Evolutionary conservation across 2,329 filamentous ascomycete genomes (phyloP).

Genomic region (Fusarium ramigenum): DNA sequence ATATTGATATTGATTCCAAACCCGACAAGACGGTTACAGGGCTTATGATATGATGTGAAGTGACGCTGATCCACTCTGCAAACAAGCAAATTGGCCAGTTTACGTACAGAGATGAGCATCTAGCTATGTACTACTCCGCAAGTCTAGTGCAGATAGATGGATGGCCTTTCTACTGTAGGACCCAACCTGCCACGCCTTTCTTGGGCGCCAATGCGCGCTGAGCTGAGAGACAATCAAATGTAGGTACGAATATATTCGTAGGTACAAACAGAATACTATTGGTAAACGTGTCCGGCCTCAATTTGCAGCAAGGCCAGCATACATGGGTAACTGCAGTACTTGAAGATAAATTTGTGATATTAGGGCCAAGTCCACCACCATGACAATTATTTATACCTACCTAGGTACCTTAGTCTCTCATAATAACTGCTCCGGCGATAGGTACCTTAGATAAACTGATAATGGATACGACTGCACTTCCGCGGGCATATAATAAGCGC

Average conservation of each 20-base stretch:
- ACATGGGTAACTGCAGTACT: not conserved
- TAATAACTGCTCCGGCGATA: not conserved
- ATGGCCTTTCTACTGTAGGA: not conserved
- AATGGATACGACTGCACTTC: slow-evolving; percentile 4
- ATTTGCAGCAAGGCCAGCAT: not conserved
- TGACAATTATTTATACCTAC: not conserved
- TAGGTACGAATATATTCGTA: not conserved
- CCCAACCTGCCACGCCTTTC: not conserved
- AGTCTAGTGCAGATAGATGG: slow-evolving; percentile 3
- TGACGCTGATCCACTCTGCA: not conserved
- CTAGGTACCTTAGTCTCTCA: not conserved
- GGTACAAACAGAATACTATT: not conserved
- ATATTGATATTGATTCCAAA: not conserved
- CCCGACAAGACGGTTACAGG: not conserved
- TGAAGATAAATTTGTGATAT: not conserved
- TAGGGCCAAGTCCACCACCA: not conserved
- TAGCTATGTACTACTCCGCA: not conserved
- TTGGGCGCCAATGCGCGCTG: slow-evolving; percentile 2
- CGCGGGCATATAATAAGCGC: not conserved
- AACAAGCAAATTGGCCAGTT: slow-evolving; percentile 8
- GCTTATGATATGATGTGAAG: slow-evolving; percentile 11
- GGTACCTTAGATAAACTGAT: not conserved
- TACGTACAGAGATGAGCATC: slow-evolving; percentile 10
- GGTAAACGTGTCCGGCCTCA: not conserved
- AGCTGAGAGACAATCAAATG: not conserved